Conservation (phyloP, 1,139 yeast genomes). For the Saccharomyces hybrid region DNA sequence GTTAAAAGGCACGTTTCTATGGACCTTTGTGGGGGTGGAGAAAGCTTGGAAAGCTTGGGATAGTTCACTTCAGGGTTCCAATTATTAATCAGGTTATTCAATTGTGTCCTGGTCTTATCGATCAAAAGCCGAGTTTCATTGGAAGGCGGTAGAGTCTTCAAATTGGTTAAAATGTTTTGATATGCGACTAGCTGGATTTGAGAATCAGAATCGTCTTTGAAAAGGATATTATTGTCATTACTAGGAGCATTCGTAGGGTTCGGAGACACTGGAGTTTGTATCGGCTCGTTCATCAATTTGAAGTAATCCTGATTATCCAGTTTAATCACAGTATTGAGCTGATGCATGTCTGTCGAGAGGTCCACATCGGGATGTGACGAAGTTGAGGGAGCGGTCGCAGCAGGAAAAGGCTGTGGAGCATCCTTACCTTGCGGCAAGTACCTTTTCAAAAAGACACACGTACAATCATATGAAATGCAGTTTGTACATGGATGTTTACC, state of each 20-base stretch:
- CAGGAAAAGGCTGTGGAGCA: neutral
- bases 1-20: constrained; percentile 24
- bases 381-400: neutral
- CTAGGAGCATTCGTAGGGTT: neutral
- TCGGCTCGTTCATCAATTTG: neutral
- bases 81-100: constrained; percentile 10
- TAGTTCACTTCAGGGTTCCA: constrained; percentile 21
- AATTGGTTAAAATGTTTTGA: neutral
- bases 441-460: constrained; percentile 16
- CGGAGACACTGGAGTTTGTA: neutral
- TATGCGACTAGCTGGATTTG: neutral
- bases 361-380: neutral
- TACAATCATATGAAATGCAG: constrained; percentile 29
- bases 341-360: neutral
- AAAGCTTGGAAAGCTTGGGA: constrained; percentile 3
- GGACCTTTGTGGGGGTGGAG: constrained; percentile 12
- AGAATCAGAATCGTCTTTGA: neutral
- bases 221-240: neutral
- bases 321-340: neutral
- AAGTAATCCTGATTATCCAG: neutral
- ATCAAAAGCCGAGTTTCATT: constrained; percentile 7
- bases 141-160: neutral
- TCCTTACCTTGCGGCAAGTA: neutral
- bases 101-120: constrained; percentile 12
- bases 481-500: constrained; percentile 37